A percentile compares a stretch with the other conserved stretches of the same genome.
Conservation (phyloP, 2,329 filamentous ascomycete species). For the Pyrenochaeta sp. region DNA sequence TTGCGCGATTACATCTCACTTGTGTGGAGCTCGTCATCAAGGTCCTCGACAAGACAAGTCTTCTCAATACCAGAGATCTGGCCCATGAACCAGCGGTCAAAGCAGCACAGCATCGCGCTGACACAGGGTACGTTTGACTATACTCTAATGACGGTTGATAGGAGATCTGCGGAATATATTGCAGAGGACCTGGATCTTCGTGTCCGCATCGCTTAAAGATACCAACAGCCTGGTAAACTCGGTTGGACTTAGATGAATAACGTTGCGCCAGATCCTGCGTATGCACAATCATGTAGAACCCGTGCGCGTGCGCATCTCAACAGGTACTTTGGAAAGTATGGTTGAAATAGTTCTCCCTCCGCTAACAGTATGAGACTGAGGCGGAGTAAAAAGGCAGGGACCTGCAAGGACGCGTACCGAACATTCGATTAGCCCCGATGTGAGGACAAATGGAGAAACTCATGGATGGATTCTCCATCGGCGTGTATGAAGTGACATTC, state of each 20-base stretch:
- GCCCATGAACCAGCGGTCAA: conserved; percentile 4
- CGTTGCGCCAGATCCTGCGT: conserved; percentile 26
- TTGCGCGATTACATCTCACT: background rate
- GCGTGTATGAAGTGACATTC: background rate
- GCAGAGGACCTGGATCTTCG: conserved; percentile 16
- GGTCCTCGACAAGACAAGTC: background rate
- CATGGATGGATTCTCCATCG: conserved; percentile 2
- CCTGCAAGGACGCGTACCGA: conserved; percentile 1
- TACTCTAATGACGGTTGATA: conserved; percentile 14
- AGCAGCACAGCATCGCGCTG: background rate
- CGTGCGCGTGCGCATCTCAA: conserved; percentile 12
- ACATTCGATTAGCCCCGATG: conserved; percentile 1
- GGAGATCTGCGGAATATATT: conserved; percentile 31
- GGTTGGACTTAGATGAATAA: conserved; percentile 28
- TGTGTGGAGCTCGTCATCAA: background rate
- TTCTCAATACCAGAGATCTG: background rate
- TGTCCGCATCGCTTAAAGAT: conserved; percentile 13
- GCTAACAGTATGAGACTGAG: background rate
- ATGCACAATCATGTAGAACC: conserved; percentile 1
- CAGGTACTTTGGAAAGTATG: conserved; percentile 13
- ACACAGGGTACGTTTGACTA: background rate
- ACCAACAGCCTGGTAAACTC: conserved; percentile 33
- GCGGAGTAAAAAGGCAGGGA: too few relatives aligned
- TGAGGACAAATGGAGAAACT: conserved; percentile 7
- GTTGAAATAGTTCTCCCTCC: background rate